These are phyloP conservation scores for Xylariaceae sp. DNA, from an alignment of 2,329 filamentous ascomycete species.

Conservation along the genomic window DNA sequence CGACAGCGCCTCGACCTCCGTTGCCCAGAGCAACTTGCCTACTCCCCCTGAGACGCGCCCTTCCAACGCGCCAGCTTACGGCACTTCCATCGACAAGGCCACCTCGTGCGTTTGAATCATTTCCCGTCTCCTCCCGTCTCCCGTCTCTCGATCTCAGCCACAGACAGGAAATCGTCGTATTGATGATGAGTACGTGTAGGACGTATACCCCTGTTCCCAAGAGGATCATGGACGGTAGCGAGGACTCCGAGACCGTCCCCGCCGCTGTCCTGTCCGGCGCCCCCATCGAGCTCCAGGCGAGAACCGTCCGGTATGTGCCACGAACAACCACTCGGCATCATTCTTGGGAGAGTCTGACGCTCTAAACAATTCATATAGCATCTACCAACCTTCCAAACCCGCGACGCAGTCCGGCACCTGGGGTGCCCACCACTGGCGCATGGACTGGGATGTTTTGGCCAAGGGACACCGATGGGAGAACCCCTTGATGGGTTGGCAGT, in stretches of 20 bases:
- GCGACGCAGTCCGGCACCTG: conserved; percentile 92
- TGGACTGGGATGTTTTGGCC: conserved; percentile 93
- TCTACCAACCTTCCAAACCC: conserved; percentile 87
- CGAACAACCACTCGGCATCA: background rate
- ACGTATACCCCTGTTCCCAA: conserved; percentile 88
- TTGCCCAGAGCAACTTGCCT: conserved; percentile 33
- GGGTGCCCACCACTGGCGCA: conserved; percentile 81
- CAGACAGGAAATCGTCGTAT: background rate
- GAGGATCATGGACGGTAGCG: conserved; percentile 84
- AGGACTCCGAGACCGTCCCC: conserved; percentile 66
- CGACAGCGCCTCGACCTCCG: conserved; percentile 36
- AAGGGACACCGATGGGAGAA: conserved; percentile 99
- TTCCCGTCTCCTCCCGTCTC: background rate
- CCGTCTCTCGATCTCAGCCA: no score
- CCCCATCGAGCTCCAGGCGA: conserved; percentile 86
- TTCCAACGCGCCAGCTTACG: conserved; percentile 74
- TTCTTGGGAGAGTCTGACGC: background rate
- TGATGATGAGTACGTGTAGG: conserved; percentile 41
- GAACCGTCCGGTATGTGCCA: conserved; percentile 74
- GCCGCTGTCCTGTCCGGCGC: conserved; percentile 88
- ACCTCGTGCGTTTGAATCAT: conserved; percentile 64
- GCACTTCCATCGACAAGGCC: conserved; percentile 74
- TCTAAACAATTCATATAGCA: conserved; percentile 49
- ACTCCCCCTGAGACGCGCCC: conserved; percentile 34
- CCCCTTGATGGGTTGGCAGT: conserved; percentile 97